Evolutionary conservation across 768 basidiomycete species (phyloP).

Genomic region (Daedaleopsis sinensis): DNA sequence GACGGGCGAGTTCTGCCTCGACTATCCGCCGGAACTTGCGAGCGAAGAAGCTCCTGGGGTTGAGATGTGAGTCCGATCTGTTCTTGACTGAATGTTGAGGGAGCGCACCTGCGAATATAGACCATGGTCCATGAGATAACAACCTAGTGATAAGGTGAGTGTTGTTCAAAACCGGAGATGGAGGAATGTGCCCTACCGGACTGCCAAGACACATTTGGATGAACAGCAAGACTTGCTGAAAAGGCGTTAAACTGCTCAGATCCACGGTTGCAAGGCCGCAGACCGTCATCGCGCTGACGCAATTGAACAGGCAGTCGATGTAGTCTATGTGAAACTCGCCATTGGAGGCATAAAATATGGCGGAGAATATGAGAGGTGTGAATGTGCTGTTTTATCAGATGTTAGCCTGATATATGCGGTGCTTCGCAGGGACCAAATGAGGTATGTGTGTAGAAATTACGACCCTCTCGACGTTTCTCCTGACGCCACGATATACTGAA

Average conservation of each 20-base stretch:
- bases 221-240: slow-evolving; percentile 73
- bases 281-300: slow-evolving; percentile 76
- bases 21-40: slow-evolving; percentile 65
- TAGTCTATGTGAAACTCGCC: slow-evolving; percentile 70
- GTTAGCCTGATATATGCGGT: background rate
- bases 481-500: background rate
- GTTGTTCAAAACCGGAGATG: background rate
- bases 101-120: slow-evolving; percentile 64
- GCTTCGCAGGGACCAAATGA: too few species aligned
- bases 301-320: slow-evolving; percentile 78
- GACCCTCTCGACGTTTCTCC: background rate
- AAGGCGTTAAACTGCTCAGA: slow-evolving; percentile 65
- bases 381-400: slow-evolving; percentile 52
- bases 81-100: background rate
- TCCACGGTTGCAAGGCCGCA: slow-evolving; percentile 77
- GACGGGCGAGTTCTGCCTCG: slow-evolving; percentile 41
- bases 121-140: slow-evolving; percentile 86
- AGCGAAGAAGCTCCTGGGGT: slow-evolving; percentile 67
- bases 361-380: slow-evolving; percentile 78
- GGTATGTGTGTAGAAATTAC: too few species aligned
- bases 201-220: slow-evolving; percentile 79
- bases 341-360: slow-evolving; percentile 83
- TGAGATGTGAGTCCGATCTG: background rate
- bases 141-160: slow-evolving; percentile 46
- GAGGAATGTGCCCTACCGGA: slow-evolving; percentile 51